Percentiles rank a stretch among this genome's conserved stretches.
Conservation (phyloP, 1,284 basidiomycete species). For the Sporisorium sorghi region DNA sequence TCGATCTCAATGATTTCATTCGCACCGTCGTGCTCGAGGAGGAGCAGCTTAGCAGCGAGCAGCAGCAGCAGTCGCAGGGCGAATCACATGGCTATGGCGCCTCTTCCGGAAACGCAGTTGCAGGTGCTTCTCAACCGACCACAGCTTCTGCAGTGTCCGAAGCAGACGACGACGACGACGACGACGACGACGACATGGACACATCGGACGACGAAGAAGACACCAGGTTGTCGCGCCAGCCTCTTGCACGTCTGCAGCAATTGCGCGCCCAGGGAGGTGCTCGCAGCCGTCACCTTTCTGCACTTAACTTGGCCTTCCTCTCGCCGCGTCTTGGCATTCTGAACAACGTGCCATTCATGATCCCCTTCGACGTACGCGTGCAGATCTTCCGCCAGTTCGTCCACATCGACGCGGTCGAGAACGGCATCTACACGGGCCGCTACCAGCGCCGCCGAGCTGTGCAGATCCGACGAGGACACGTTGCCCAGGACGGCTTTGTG, state of each 20-base stretch:
- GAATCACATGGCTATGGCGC: not conserved
- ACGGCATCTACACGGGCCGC: conserved; percentile 27
- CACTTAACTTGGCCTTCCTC: conserved; percentile 78
- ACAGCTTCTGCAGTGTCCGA: not conserved
- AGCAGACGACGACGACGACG: not conserved
- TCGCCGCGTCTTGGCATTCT: conserved; percentile 89
- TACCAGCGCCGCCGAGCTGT: conserved; percentile 69
- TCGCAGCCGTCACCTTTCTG: conserved; percentile 59
- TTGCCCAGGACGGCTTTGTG: conserved; percentile 87
- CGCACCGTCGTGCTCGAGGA: conserved; percentile 79
- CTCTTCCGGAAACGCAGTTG: not conserved
- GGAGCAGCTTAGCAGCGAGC: conserved; percentile 53
- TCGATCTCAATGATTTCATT: conserved; percentile 86
- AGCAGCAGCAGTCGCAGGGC: conserved; percentile 19
- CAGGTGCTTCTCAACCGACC: not conserved
- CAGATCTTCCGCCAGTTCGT: conserved; percentile 77
- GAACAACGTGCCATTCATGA: conserved; percentile 95
- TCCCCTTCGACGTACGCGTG: conserved; percentile 91
- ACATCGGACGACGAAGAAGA: conserved; percentile 24
- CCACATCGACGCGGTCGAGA: conserved; percentile 48
- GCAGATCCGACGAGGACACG: conserved; percentile 78
- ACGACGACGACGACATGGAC: conserved; percentile 14
- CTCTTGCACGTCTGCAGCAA: conserved; percentile 30
- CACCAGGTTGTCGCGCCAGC: conserved; percentile 7
- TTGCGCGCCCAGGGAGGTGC: conserved; percentile 25